Base-by-base conservation (phyloP, 176 grass and related monocot genomes). In the Microstegium vimineum region DNA sequence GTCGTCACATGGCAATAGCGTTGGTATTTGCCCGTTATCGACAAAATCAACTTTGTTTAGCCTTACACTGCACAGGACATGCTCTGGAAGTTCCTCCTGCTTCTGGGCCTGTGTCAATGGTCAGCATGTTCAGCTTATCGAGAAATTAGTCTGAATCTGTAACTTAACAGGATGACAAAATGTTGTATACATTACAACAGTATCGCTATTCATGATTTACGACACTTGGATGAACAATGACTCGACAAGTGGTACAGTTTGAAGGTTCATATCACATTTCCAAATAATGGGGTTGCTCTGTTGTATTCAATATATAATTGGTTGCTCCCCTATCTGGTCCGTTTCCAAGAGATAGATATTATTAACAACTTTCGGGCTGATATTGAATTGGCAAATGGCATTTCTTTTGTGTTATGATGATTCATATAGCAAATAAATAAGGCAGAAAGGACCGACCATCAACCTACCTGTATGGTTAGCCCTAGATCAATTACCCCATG, bases 1-100 rank as follows among this genome's bases (percentile, higher is more conserved):
- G 0, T 92, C 89, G 5, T 89, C 90, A 35, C 90, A 78, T 59
- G 83, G 88, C 78, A 99, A 66, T 66, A 99, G 87, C 8, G 87
- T 94, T 0, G 96, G 91, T 80, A 99, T 99, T 85, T 99, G 89
- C 66, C 91, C 93, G 16, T 81, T 84, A 76, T 99, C 71, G 6
- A 92, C 74, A 23, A 99, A 94, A 73, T 94, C 91, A 26, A 95
- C 73, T 63, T 85, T 95, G 91, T 90, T 95, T 75, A 99, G 77
- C 85, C 96, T 90, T 63, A 93, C 87, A 56, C 96, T 88, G 81
- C 96, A 99, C 16, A 95, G 76, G 15, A 99, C 91, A 87, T 91
- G 86, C 75, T 99, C 96, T n/a, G 96, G 96, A 46, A 99, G 85
- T 38, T 99, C 96, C 75, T 99, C 96, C 82, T 95, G 96, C 64